Evolutionary conservation across 352 stramenopile species (phyloP).

Genomic region (Globisporangium lucens): DNA sequence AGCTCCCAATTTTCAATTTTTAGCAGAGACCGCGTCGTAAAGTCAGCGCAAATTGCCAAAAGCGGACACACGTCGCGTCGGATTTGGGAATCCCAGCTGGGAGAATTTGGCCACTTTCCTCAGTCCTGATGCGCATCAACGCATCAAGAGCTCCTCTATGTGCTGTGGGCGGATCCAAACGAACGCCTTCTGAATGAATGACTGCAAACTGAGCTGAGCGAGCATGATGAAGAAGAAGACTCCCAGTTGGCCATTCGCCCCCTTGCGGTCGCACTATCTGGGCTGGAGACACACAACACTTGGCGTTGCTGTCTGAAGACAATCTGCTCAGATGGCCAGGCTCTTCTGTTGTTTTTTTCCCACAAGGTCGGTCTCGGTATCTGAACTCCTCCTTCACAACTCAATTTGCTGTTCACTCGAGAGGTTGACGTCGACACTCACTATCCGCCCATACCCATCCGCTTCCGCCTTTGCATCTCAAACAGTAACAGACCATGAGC

Average conservation of each 20-base stretch:
- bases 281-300: background rate
- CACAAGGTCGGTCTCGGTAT: background rate
- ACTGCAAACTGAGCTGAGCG: background rate
- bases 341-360: background rate
- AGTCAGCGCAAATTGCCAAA: background rate
- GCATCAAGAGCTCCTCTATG: background rate
- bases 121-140: background rate
- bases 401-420: background rate
- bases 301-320: background rate
- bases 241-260: background rate
- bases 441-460: background rate
- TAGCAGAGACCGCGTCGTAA: background rate
- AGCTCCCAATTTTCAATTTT: too few species aligned
- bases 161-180: background rate
- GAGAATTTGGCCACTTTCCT: background rate
- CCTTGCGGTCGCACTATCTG: background rate
- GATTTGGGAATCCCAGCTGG: background rate
- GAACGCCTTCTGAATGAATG: too few species aligned
- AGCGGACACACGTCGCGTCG: background rate
- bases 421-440: background rate
- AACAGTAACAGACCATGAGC: slow-evolving; percentile 12
- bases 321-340: background rate
- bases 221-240: background rate
- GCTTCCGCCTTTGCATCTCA: background rate
- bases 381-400: background rate